Evolutionary conservation across 2,329 filamentous ascomycete genomes (phyloP).

Genomic region (Macrophomina pseudophaseolina): DNA sequence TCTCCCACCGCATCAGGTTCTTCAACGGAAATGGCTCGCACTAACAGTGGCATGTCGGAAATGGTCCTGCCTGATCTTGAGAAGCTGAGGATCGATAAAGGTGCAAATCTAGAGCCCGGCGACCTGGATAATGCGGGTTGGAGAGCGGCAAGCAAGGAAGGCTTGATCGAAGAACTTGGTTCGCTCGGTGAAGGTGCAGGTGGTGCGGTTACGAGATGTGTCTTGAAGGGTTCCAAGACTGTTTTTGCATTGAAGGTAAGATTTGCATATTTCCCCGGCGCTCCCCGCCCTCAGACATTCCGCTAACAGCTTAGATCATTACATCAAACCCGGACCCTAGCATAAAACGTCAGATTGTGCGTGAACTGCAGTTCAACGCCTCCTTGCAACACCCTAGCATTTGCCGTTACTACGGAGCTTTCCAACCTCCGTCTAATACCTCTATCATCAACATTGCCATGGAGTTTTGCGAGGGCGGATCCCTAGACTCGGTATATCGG

Average conservation of each 20-base stretch:
- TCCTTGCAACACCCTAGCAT: constrained; percentile 89
- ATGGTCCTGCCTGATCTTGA: constrained; percentile 74
- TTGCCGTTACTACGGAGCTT: constrained; percentile 95
- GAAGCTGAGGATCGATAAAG: constrained; percentile 80
- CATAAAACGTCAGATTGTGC: constrained; percentile 97
- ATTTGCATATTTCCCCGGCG: constrained; percentile 8
- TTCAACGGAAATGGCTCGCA: constrained; percentile 82
- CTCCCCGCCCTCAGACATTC: not conserved
- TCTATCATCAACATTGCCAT: constrained; percentile 98
- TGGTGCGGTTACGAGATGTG: constrained; percentile 90
- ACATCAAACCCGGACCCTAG: constrained; percentile 97
- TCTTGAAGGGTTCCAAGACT: constrained; percentile 87
- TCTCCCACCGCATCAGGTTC: constrained; percentile 65
- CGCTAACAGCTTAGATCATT: constrained; percentile 70
- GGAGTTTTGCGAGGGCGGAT: constrained; percentile 98
- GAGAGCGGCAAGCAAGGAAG: constrained; percentile 89
- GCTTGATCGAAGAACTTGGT: constrained; percentile 85
- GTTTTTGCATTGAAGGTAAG: constrained; percentile 93
- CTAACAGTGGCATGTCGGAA: constrained; percentile 70
- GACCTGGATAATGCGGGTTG: constrained; percentile 95
- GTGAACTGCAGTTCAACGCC: constrained; percentile 95
- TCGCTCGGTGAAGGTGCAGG: constrained; percentile 93
- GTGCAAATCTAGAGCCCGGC: constrained; percentile 84
- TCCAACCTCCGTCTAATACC: constrained; percentile 85
- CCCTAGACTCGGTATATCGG: constrained; percentile 93